Evolutionary conservation across 2,329 filamentous ascomycete species (phyloP).

Genomic region (Byssothecium circinans): DNA sequence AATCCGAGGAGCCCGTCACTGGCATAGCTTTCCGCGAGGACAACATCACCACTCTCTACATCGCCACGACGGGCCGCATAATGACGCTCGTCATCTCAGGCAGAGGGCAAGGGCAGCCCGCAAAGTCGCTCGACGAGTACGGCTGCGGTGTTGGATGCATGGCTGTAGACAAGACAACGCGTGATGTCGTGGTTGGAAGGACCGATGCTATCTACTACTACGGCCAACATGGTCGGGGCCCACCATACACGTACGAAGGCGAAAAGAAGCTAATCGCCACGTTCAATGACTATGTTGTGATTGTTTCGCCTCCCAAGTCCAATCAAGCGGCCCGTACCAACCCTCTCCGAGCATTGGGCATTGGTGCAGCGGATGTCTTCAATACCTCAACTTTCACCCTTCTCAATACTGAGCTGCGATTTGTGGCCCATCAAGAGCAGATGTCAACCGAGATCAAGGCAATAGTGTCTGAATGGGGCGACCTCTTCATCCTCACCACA

Average conservation of each 20-base stretch:
- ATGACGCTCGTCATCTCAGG: constrained; percentile 85
- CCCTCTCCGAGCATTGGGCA: constrained; percentile 72
- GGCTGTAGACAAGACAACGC: constrained; percentile 77
- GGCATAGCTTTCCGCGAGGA: constrained; percentile 76
- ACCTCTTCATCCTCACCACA: constrained; percentile 84
- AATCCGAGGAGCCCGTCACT: constrained; percentile 94
- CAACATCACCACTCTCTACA: constrained; percentile 75
- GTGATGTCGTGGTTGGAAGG: constrained; percentile 86
- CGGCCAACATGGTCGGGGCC: constrained; percentile 77
- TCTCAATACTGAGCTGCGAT: constrained; percentile 86
- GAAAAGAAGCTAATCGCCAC: constrained; percentile 80
- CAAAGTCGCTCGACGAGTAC: constrained; percentile 82
- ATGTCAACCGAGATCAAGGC: constrained; percentile 77
- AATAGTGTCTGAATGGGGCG: constrained; percentile 85
- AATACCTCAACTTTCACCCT: constrained; percentile 86
- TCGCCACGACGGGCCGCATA: constrained; percentile 87
- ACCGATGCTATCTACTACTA: constrained; percentile 98
- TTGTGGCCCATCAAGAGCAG: constrained; percentile 86
- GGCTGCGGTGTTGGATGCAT: constrained; percentile 96
- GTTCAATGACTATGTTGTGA: constrained; percentile 81
- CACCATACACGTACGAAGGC: constrained; percentile 88
- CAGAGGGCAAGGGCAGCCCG: constrained; percentile 84
- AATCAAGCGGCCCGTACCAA: constrained; percentile 58
- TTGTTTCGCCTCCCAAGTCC: constrained; percentile 77
- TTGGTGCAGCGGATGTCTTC: constrained; percentile 75